Evolutionary conservation across 1,139 yeast species (phyloP), one percentile per base, ranked within the genome.

Genomic region (Sporopachydermia cereana): DNA sequence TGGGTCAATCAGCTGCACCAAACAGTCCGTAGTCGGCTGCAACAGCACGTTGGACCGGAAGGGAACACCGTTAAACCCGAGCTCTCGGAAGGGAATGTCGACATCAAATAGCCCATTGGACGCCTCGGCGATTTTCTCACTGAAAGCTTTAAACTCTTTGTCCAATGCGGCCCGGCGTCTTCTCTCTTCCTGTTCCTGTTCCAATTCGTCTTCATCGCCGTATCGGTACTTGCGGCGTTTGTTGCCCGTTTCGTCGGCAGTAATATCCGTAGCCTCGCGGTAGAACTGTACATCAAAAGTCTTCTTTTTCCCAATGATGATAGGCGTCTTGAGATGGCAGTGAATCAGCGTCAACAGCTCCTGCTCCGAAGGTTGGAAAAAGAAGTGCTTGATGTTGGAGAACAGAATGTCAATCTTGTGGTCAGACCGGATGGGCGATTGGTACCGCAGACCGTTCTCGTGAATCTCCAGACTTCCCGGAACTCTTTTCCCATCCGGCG

Each of bases 101-200:
- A 93, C 79, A 55, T 89, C 96, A 39, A 89, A 70, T 53, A 78
- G 64, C 25, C 91, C 91, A 56, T 77, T 74, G 1, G 95, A 79
- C 1, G 94, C 84, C 54, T 86, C 96, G 4, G 95, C 81, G 55
- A 91, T 89, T 50, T 81, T 75, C 62, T 91, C 97, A 24, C 94
- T 91, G 69, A 88, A 93, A 44, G 75, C 72, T 62, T 79, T 81
- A 66, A 89, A 91, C 64, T 93, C 98, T 62, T 84, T 86, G 67
- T 93, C 96, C 57, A 91, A 75, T 43, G 86, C 76, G 17, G 85
- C 84, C 57, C 95, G 84, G 62, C 96, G 77, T 62, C 93, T 76
- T 66, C 97, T 80, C 67, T 91, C 99, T 64, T 91, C 97, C 66
- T 91, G 97, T 67, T 93, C 99, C 63, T 91, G 97, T 65, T 93